Conservation (phyloP, 306 rosid genomes). For the Cajanus cajan region DNA sequence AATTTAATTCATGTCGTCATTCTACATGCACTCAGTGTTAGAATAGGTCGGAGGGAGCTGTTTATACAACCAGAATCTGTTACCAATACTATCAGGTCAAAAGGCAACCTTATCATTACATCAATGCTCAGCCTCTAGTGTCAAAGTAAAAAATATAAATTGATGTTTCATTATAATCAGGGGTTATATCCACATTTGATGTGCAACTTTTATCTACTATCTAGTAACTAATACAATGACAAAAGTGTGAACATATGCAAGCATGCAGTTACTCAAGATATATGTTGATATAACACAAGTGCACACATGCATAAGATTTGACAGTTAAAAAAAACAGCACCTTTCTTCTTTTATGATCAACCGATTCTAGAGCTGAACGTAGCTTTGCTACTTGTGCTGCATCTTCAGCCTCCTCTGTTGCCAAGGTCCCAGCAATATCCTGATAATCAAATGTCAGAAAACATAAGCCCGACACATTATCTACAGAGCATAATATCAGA, state of each 20-base stretch:
- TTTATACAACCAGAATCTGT: neutral
- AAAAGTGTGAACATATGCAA: neutral
- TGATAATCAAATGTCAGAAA: constrained; percentile 41
- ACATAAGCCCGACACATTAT: constrained; percentile 2
- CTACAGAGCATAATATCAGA: neutral
- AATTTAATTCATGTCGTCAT: neutral
- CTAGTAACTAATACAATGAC: neutral
- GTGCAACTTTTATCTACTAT: neutral
- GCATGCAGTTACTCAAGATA: neutral
- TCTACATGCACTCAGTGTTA: neutral
- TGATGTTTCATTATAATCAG: neutral
- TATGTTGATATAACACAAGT: neutral
- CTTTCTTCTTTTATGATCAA: constrained; percentile 98
- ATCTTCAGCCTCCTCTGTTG: constrained; percentile 88
- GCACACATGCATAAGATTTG: neutral
- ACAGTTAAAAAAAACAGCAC: constrained; percentile 32
- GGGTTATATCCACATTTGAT: neutral
- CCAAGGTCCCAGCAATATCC: constrained; percentile 99
- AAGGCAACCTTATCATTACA: neutral
- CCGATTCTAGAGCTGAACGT: constrained; percentile 96
- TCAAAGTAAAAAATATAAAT: neutral
- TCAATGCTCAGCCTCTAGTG: neutral
- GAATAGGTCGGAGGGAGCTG: neutral
- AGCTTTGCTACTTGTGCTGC: constrained; percentile 83
- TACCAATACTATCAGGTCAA: neutral